Base-by-base conservation (phyloP, 305 asterid genomes). In the Fraxinus xanthoxyloides region DNA sequence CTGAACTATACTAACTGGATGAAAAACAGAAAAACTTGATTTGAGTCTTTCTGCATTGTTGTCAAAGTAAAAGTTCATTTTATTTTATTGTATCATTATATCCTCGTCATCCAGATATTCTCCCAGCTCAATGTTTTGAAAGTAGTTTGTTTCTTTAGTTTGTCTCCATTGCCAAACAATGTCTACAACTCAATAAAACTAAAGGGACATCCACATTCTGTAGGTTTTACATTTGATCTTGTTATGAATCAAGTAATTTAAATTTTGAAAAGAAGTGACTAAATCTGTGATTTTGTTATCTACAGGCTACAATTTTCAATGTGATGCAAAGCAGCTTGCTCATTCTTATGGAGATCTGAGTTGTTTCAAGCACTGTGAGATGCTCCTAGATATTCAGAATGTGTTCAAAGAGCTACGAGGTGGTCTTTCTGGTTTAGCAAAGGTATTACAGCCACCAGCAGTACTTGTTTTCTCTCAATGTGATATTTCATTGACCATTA, bases 321-420 rank as follows among this genome's bases (percentile, higher is more conserved):
- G 98, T 73, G 99, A 97, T 79, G 82, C 91, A 80, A 82, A 84
- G 83, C 95, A 93, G 87, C 98, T 97, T 84, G 87, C 93, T 78
- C 88, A 82, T 63, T 97, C 99, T 59, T 97, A 94, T 87, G 92
- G 88, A 82, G 92, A 89, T 31, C 77, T 97, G 85, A 90, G 84
- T 77, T 93, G 98, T 89, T 97, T 94, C 89, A 86, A 91, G 87
- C 92, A 85, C 86, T 94, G 87, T 73, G 98, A 91, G 81, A 97
- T 92, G 98, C 91, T 97, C 72, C 97, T 97, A 67, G 99, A 97
- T 85, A 92, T 97, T 84, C 99, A 97, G 84, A 92, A 94, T 76
- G 89, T 93, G 83, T 94, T 95, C 90, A 93, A 91, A 84, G 97
- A 92, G 83, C 85, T 83, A 38, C 82, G 88, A n/a, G 99, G 99